Evolutionary conservation across 1,284 basidiomycete species (phyloP).

Genomic region (Butyriboletus appendiculatus): DNA sequence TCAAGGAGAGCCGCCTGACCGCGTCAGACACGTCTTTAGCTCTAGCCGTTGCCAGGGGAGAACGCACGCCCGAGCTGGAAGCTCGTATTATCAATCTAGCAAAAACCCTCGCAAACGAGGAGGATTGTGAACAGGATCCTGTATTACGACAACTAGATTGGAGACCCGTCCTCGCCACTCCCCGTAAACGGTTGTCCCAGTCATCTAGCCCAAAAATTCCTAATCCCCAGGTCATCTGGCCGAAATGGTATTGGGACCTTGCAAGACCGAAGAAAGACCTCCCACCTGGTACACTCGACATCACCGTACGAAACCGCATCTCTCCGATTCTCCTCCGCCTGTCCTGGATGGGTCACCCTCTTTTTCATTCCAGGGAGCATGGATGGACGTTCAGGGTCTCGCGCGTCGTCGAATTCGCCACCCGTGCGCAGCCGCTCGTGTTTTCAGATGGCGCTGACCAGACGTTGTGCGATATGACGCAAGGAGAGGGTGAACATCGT

Average conservation of each 20-base stretch:
- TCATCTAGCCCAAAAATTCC: neutral
- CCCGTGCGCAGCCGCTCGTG: conserved; percentile 39
- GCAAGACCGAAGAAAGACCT: conserved; percentile 66
- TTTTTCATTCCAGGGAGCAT: conserved; percentile 86
- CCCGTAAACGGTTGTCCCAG: neutral
- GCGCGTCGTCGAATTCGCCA: conserved; percentile 34
- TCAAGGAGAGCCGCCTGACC: conserved; percentile 42
- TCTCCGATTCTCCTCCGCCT: conserved; percentile 87
- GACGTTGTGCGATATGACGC: conserved; percentile 45
- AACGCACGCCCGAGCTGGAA: conserved; percentile 34
- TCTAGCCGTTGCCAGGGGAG: conserved; percentile 42
- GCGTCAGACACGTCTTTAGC: conserved; percentile 44
- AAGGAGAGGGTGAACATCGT: conserved; percentile 38
- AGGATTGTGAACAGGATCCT: conserved; percentile 41
- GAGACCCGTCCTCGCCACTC: conserved; percentile 29
- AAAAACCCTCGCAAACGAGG: conserved; percentile 24
- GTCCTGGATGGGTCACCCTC: conserved; percentile 86
- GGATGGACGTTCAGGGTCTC: conserved; percentile 92
- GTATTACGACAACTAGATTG: conserved; percentile 75
- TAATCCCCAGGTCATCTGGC: conserved; percentile 53
- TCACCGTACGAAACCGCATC: conserved; percentile 85
- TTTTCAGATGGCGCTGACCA: conserved; percentile 69
- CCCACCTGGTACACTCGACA: conserved; percentile 72
- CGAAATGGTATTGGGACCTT: conserved; percentile 98
- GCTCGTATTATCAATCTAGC: conserved; percentile 43